These are phyloP conservation scores for Lizonia empirigonia DNA, from an alignment of 2,329 filamentous ascomycete genomes.

Conservation along the genomic window DNA sequence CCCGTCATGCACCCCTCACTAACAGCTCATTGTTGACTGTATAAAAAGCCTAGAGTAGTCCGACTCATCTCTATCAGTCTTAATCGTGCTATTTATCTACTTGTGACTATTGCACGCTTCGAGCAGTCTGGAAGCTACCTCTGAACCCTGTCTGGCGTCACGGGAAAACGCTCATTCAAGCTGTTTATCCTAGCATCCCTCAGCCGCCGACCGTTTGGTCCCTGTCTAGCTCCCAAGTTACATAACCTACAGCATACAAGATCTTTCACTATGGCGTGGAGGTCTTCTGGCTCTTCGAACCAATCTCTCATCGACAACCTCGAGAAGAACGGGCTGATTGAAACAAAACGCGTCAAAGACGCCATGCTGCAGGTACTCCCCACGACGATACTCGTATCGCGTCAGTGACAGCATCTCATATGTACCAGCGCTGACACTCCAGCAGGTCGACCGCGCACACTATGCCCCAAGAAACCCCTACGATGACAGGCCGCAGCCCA, in stretches of 20 bases:
- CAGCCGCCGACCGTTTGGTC: slow-evolving; percentile 17
- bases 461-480: slow-evolving; percentile 78
- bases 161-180: slow-evolving; percentile 17
- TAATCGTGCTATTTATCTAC: slow-evolving; percentile 10
- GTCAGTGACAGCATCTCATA: neutral
- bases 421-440: slow-evolving; percentile 1
- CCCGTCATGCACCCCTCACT: slow-evolving; percentile 17
- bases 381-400: slow-evolving; percentile 12
- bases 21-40: neutral
- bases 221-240: slow-evolving; percentile 4
- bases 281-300: slow-evolving; percentile 77
- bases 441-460: slow-evolving; percentile 82
- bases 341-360: slow-evolving; percentile 70
- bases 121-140: neutral
- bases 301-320: slow-evolving; percentile 79
- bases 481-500: slow-evolving; percentile 70
- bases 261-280: slow-evolving; percentile 79
- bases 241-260: slow-evolving; percentile 14
- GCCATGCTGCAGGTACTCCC: slow-evolving; percentile 73
- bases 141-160: neutral
- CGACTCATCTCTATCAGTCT: neutral
- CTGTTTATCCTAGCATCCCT: slow-evolving; percentile 25
- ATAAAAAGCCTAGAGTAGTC: neutral
- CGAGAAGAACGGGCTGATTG: slow-evolving; percentile 72
- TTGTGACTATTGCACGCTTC: slow-evolving; percentile 25